Conservation (phyloP, 805 yeast species). For the Yueomyces sp. region DNA sequence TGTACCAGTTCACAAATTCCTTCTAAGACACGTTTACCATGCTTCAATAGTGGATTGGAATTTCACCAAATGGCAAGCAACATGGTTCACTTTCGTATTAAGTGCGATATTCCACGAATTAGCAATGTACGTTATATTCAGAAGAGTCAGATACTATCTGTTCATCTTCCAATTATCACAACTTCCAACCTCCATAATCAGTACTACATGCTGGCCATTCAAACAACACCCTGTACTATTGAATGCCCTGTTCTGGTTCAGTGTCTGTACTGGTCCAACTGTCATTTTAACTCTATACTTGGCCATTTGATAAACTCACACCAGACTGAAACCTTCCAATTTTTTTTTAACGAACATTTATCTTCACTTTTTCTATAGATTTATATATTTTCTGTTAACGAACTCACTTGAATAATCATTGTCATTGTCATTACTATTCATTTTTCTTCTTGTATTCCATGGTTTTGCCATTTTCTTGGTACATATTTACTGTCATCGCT, state of each 20-base stretch:
- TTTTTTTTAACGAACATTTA: not conserved
- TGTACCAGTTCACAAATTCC: constrained; percentile 74
- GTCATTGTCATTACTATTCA: too few species aligned
- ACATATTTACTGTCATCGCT: too few species aligned
- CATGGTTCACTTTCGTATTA: constrained; percentile 58
- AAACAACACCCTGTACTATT: constrained; percentile 49
- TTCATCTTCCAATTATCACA: constrained; percentile 74
- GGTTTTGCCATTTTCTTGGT: too few species aligned
- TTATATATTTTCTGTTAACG: too few species aligned
- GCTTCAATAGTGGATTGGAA: constrained; percentile 65
- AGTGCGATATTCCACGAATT: constrained; percentile 77
- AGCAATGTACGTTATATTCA: constrained; percentile 79
- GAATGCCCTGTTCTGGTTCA: constrained; percentile 79
- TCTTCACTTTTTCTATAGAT: too few species aligned
- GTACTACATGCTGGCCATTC: constrained; percentile 37
- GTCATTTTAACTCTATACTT: constrained; percentile 74
- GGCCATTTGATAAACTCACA: constrained; percentile 21
- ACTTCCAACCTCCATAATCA: constrained; percentile 56
- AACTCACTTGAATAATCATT: too few species aligned
- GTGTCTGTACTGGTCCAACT: constrained; percentile 82
- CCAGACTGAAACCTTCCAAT: not conserved
- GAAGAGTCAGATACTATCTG: constrained; percentile 64
- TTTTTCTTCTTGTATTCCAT: too few species aligned
- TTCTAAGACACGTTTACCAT: constrained; percentile 84
- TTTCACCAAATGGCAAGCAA: constrained; percentile 52